Base-by-base conservation (phyloP, 2,329 filamentous ascomycete genomes). In the Aspergillus carbonarius region DNA sequence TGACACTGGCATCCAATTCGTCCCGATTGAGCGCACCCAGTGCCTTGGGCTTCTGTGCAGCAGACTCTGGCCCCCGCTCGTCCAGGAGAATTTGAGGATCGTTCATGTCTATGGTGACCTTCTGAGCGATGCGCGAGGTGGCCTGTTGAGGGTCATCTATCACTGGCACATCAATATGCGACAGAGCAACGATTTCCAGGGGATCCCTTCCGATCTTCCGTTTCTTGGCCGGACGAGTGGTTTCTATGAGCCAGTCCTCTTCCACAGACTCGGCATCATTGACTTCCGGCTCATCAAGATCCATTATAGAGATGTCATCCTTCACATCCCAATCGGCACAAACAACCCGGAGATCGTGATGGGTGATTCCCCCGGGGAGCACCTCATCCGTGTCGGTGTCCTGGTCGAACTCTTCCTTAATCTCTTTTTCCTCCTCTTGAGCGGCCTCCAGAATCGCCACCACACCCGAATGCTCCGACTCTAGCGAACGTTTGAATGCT, bases 71-170 rank as follows among this genome's bases (percentile, higher is more conserved):
- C 46, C 91, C 87, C 48, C 87, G 83, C 44, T 92, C 86, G 68
- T 97, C 92, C 18, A 98, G 81, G 2, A 99, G 83, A 4, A 99
- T 85, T 67, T 91, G 84, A 1, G 93, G 90, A 70, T 99, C 95
- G 66, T 92, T 93, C 74, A 95, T 83, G 68, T 98, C 93, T 53
- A 99, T 82, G 1, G 88, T 85, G 23, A 96, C 89, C 46, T 87
- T 88, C 74, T 92, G 93, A 3, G 90, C 87, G 44, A 92, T 83
- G 64, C 86, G 86, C 13, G 87, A 82, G 1, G 90, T 92, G 5
- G 86, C 84, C 57, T 85, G 82, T 68, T 93, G 87, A 15, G 93
- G 95, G 62, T 96, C 86, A 69, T 96, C 91, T 65, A 96, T 88
- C 3, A 87, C 87, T 1, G 90, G 89, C 2, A 90, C 82, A 2